Evolutionary conservation across 805 yeast species (phyloP).

Genomic region (Candida ortonii): DNA sequence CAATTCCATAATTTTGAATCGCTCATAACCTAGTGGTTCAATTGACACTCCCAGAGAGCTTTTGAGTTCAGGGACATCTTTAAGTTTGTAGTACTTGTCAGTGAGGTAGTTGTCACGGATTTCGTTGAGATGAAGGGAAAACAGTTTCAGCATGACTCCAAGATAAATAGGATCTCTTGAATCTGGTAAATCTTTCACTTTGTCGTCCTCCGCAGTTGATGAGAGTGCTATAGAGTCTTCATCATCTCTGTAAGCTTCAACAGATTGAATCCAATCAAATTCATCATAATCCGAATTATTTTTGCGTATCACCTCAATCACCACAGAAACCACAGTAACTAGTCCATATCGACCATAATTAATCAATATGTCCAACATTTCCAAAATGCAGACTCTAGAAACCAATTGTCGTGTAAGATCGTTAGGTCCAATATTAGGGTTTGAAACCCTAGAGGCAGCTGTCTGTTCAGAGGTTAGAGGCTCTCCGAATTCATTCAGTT

Average conservation of each 20-base stretch:
- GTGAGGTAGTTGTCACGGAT: slow-evolving; percentile 33
- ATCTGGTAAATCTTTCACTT: slow-evolving; percentile 61
- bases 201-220: slow-evolving; percentile 12
- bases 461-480: slow-evolving; percentile 50
- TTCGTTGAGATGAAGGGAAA: slow-evolving; percentile 46
- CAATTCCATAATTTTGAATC: slow-evolving; percentile 85
- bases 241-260: too few relatives aligned
- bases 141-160: slow-evolving; percentile 76
- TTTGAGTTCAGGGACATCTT: slow-evolving; percentile 30
- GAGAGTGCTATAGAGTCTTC: too few relatives aligned
- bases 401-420: slow-evolving; percentile 89
- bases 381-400: slow-evolving; percentile 59
- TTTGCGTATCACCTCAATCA: slow-evolving; percentile 89
- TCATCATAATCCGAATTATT: slow-evolving; percentile 92
- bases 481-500: slow-evolving; percentile 55
- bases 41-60: slow-evolving; percentile 58
- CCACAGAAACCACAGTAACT: slow-evolving; percentile 89
- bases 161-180: slow-evolving; percentile 89
- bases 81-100: slow-evolving; percentile 29
- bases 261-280: slow-evolving; percentile 35
- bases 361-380: slow-evolving; percentile 73
- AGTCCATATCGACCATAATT: slow-evolving; percentile 74
- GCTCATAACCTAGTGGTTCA: slow-evolving; percentile 83
- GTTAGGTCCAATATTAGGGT: slow-evolving; percentile 92
- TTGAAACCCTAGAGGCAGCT: slow-evolving; percentile 40